phyloP scores from a whole-genome alignment of 495 filamentous ascomycete species.

The Xylaria castorea region DNA sequence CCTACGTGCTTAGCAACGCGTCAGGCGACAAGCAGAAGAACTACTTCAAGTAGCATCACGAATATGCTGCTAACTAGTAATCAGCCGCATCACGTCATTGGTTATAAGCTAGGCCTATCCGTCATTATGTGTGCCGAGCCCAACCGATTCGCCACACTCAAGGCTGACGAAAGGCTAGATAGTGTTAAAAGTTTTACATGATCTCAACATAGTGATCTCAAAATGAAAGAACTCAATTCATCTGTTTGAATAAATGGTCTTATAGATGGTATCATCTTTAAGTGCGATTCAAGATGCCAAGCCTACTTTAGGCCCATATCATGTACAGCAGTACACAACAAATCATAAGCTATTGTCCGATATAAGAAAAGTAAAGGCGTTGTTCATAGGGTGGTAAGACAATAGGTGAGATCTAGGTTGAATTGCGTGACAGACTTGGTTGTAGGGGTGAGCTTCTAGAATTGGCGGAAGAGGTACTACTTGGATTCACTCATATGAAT shows the following conservation, averaged over 20 bases:
- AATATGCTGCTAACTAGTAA: conserved; percentile 8
- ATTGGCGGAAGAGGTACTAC: background rate
- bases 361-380: background rate
- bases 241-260: background rate
- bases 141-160: conserved; percentile 12
- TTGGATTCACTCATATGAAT: background rate
- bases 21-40: background rate
- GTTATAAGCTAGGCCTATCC: conserved; percentile 19
- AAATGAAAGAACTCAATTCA: background rate
- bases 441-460: conserved; percentile 9
- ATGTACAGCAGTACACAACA: background rate
- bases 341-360: background rate
- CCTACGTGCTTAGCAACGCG: background rate
- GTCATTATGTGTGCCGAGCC: conserved; percentile 17
- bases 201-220: background rate
- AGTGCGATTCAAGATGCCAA: background rate
- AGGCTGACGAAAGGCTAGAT: background rate
- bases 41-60: conserved; percentile 17
- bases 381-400: background rate
- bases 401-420: background rate
- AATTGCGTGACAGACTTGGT: conserved; percentile 8
- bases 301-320: background rate
- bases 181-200: background rate
- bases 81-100: conserved; percentile 28
- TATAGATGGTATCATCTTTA: background rate